Conservation (phyloP, 345 rosid species). For the Acer campestre region DNA sequence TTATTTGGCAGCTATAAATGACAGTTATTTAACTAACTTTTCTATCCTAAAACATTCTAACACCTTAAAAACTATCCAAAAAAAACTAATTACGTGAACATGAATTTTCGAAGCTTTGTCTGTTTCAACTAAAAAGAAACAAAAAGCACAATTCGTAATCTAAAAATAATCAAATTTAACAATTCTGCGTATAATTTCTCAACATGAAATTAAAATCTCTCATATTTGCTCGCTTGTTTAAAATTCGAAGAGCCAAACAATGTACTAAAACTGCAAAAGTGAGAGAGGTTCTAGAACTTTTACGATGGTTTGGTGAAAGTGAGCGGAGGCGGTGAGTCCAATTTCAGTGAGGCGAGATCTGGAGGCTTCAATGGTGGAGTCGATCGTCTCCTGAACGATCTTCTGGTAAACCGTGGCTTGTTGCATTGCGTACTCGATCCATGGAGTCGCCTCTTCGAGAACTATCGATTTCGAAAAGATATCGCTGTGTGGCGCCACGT, state of each 20-base stretch:
- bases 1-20: neutral
- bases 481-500: slow-evolving; percentile 10
- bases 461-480: slow-evolving; percentile 35
- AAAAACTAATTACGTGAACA: neutral
- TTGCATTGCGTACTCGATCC: slow-evolving; percentile 71
- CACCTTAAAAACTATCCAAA: neutral
- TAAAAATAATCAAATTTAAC: neutral
- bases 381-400: slow-evolving; percentile 44
- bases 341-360: slow-evolving; percentile 64
- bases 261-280: neutral
- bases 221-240: neutral
- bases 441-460: slow-evolving; percentile 53
- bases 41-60: neutral
- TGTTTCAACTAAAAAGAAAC: neutral
- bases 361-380: slow-evolving; percentile 47
- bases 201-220: neutral
- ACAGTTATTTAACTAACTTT: neutral
- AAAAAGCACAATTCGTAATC: neutral
- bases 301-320: slow-evolving; percentile 62
- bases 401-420: slow-evolving; percentile 65
- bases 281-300: slow-evolving; percentile 16
- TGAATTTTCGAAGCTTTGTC: neutral
- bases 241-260: neutral
- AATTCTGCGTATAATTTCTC: neutral
- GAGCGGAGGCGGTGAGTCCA: slow-evolving; percentile 63